Conservation (phyloP, 2,329 filamentous ascomycete species). For the Colletotrichum phormii region DNA sequence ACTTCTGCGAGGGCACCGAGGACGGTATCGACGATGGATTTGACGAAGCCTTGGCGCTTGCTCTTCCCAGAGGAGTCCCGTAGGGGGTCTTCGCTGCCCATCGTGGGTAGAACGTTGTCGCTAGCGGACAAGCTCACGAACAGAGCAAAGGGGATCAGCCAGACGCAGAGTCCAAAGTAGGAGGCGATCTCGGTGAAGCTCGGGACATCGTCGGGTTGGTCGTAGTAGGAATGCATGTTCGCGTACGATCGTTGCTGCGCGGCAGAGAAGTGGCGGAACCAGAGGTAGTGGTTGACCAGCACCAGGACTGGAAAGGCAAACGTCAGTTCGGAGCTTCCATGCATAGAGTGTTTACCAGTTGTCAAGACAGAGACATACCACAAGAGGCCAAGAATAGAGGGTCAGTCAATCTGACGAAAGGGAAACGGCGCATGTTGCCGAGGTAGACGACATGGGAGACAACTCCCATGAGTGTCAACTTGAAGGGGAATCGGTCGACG, state of each 20-base stretch:
- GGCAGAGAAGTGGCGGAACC: constrained; percentile 92
- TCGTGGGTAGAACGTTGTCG: constrained; percentile 94
- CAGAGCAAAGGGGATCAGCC: constrained; percentile 94
- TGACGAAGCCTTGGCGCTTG: constrained; percentile 73
- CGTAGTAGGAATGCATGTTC: constrained; percentile 70
- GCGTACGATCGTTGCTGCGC: constrained; percentile 68
- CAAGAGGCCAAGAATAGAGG: constrained; percentile 89
- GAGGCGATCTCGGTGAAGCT: constrained; percentile 94
- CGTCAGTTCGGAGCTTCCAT: background rate
- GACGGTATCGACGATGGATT: constrained; percentile 71
- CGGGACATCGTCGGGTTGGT: constrained; percentile 73
- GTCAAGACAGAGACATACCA: constrained; percentile 60
- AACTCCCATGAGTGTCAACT: constrained; percentile 79
- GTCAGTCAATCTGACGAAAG: constrained; percentile 86
- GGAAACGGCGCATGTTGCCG: constrained; percentile 82
- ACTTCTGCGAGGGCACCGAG: constrained; percentile 64
- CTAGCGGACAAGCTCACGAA: constrained; percentile 95
- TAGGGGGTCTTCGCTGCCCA: constrained; percentile 77
- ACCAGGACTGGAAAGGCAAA: constrained; percentile 74
- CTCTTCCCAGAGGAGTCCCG: constrained; percentile 59
- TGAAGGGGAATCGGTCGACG: constrained; percentile 87
- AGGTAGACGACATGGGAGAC: constrained; percentile 86
- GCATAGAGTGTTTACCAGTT: background rate
- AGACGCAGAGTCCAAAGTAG: constrained; percentile 96
- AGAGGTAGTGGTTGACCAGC: constrained; percentile 90